A percentile compares a stretch with the other conserved stretches of the same genome.
Conservation (phyloP, 495 filamentous ascomycete species). For the Aspergillus sparsus region DNA sequence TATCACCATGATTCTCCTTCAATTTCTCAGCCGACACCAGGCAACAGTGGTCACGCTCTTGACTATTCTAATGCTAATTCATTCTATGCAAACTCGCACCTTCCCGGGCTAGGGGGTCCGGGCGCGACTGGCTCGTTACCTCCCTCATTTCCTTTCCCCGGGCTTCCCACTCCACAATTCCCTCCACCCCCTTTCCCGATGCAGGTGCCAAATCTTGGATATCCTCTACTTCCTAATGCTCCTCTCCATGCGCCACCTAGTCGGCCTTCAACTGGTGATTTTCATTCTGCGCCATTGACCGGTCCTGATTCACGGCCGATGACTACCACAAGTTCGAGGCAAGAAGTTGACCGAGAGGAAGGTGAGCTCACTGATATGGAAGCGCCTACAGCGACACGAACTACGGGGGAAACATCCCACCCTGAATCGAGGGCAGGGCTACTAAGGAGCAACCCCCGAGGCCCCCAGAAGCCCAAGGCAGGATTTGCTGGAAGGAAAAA, state of each 20-base stretch:
- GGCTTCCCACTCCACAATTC: conserved; percentile 31
- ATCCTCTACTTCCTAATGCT: conserved; percentile 26
- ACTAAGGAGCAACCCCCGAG: neutral
- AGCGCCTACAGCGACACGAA: conserved; percentile 37
- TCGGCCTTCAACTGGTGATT: conserved; percentile 14
- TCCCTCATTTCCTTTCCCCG: conserved; percentile 36
- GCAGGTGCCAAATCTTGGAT: conserved; percentile 30
- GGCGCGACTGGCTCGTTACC: conserved; percentile 27
- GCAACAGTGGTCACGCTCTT: conserved; percentile 15
- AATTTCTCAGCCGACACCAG: conserved; percentile 12
- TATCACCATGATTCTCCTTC: conserved; percentile 24
- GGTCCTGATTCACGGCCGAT: conserved; percentile 11
- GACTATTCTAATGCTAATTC: conserved; percentile 27
- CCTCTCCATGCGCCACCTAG: conserved; percentile 17
- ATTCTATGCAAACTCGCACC: conserved; percentile 33
- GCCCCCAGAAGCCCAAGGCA: neutral
- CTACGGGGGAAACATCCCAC: conserved; percentile 5
- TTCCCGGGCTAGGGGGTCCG: conserved; percentile 29
- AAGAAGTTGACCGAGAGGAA: conserved; percentile 57
- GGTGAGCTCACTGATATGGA: conserved; percentile 73
- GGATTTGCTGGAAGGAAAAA: neutral
- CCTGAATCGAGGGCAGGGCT: neutral
- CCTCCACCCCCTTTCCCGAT: conserved; percentile 30
- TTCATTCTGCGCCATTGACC: conserved; percentile 4
- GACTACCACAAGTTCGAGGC: conserved; percentile 6